phyloP scores from a whole-genome alignment of 1,284 basidiomycete genomes.

The Takashimella tepidaria region DNA sequence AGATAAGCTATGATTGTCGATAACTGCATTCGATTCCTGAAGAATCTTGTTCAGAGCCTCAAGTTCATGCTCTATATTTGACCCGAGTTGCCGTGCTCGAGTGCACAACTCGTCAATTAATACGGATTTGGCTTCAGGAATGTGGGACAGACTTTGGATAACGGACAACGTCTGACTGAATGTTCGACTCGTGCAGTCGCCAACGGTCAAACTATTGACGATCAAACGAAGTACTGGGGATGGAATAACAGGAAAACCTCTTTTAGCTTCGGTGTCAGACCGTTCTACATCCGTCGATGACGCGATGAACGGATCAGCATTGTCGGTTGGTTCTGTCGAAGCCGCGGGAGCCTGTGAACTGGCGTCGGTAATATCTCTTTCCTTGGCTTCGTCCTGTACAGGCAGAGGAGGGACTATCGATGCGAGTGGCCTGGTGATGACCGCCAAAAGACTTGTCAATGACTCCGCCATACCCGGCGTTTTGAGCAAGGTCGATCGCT shows the following conservation, averaged over 20 bases:
- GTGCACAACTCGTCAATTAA: slow-evolving; percentile 78
- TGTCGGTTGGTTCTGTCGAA: neutral
- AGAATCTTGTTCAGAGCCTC: slow-evolving; percentile 66
- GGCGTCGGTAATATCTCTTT: neutral
- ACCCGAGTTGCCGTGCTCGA: slow-evolving; percentile 80
- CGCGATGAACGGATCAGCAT: neutral
- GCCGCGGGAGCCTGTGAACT: slow-evolving; percentile 1
- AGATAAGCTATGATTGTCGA: slow-evolving; percentile 56
- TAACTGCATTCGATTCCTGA: slow-evolving; percentile 55
- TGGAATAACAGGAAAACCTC: slow-evolving; percentile 63
- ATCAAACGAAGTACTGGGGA: slow-evolving; percentile 74
- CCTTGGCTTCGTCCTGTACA: neutral
- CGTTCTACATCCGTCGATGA: neutral
- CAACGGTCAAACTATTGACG: slow-evolving; percentile 86
- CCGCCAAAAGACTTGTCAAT: slow-evolving; percentile 75
- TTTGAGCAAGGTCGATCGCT: slow-evolving; percentile 73
- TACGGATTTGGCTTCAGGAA: slow-evolving; percentile 78
- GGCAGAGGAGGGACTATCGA: neutral
- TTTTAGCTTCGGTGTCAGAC: neutral
- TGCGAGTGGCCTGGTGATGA: slow-evolving; percentile 74
- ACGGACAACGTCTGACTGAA: slow-evolving; percentile 85
- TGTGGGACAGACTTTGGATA: slow-evolving; percentile 81
- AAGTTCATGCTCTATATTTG: slow-evolving; percentile 65
- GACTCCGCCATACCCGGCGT: slow-evolving; percentile 87
- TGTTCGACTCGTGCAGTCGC: slow-evolving; percentile 89